A percentile compares a stretch with the other conserved stretches of the same genome.
Evolutionary conservation across 169 alveolate species (phyloP).

Genomic region (Theileria parva): DNA sequence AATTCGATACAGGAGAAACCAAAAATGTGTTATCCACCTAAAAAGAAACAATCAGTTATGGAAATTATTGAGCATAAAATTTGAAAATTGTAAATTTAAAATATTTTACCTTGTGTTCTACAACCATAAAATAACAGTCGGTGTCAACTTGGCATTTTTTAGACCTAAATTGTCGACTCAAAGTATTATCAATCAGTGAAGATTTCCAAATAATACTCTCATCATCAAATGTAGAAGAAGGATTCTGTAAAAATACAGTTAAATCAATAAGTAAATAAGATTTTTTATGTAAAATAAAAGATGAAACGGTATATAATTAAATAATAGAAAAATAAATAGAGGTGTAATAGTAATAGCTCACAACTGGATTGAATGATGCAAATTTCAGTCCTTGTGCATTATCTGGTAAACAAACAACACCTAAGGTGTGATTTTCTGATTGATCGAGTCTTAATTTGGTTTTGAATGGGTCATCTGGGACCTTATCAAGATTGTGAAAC

Average conservation of each 20-base stretch:
- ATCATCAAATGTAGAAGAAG: slow-evolving; percentile 6
- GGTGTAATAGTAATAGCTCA: background rate
- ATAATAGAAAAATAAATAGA: background rate
- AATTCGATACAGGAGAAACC: slow-evolving; percentile 52
- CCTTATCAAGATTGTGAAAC: slow-evolving; percentile 2
- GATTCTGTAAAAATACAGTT: background rate
- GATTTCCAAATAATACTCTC: slow-evolving; percentile 11
- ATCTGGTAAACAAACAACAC: slow-evolving; percentile 53
- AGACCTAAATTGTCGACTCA: slow-evolving; percentile 26
- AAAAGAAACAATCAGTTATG: background rate
- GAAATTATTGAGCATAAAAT: background rate
- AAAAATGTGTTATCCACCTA: slow-evolving; percentile 18
- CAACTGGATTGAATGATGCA: background rate
- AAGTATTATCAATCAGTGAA: background rate
- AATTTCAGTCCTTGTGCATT: slow-evolving; percentile 25
- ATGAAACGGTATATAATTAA: background rate
- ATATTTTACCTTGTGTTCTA: slow-evolving; percentile 31
- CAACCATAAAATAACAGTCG: slow-evolving; percentile 63
- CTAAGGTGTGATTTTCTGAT: slow-evolving; percentile 43
- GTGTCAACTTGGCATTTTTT: slow-evolving; percentile 49
- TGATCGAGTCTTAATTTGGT: slow-evolving; percentile 29
- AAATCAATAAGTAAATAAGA: too few species aligned
- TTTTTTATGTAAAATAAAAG: background rate
- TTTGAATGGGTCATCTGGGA: slow-evolving; percentile 36
- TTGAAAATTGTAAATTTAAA: background rate